These are phyloP conservation scores for Mycena haematopus DNA, from an alignment of 768 basidiomycete genomes.

Conservation along the genomic window DNA sequence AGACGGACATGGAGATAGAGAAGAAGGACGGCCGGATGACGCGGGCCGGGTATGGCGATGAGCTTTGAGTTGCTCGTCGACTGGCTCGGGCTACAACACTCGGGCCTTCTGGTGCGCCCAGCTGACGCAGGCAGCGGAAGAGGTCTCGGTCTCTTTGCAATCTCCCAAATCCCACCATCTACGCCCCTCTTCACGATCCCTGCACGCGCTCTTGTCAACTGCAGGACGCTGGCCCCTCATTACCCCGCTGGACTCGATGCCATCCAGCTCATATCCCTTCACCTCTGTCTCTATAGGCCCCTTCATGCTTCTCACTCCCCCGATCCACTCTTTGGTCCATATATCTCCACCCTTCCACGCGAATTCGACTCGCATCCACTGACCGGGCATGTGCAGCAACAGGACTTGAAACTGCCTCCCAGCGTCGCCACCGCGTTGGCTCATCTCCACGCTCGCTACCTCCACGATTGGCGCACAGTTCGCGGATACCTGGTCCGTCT, in stretches of 20 bases:
- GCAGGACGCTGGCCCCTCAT: constrained; percentile 63
- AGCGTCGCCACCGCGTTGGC: constrained; percentile 49
- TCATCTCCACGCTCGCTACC: constrained; percentile 54
- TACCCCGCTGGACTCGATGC: constrained; percentile 67
- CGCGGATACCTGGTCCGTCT: constrained; percentile 58
- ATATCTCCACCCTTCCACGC: constrained; percentile 77
- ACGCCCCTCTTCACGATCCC: constrained; percentile 75
- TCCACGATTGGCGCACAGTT: constrained; percentile 63
- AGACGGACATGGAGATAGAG: constrained; percentile 66
- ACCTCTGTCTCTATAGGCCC: constrained; percentile 75
- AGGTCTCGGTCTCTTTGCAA: constrained; percentile 23
- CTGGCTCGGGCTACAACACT: not conserved
- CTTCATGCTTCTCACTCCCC: constrained; percentile 43
- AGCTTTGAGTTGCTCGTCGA: not conserved
- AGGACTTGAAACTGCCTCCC: constrained; percentile 49
- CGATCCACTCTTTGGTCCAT: constrained; percentile 73
- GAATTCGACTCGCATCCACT: constrained; percentile 83
- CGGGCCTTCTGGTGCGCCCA: constrained; percentile 10
- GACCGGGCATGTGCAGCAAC: constrained; percentile 55
- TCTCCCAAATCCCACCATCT: constrained; percentile 48
- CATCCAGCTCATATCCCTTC: constrained; percentile 79
- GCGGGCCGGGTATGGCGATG: not conserved
- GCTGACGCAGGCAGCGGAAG: not conserved
- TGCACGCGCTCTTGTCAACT: constrained; percentile 72
- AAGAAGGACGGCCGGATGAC: not conserved